Conservation (phyloP, 2,329 filamentous ascomycete genomes). For the Drechslerella dactyloides region DNA sequence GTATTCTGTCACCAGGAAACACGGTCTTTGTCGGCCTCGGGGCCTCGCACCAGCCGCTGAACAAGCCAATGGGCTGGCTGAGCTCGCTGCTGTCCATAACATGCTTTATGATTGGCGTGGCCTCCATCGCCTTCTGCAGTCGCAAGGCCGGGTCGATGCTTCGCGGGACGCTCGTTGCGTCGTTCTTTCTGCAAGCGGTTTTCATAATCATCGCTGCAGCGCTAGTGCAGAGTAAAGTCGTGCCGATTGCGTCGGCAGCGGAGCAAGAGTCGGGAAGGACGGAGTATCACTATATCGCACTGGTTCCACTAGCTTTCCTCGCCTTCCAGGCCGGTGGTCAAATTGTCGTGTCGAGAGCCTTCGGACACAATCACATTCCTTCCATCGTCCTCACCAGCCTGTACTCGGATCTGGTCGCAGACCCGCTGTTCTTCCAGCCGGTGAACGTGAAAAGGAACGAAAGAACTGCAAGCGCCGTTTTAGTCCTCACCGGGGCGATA, state of each 20-base stretch:
- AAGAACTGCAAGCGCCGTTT: slow-evolving; percentile 60
- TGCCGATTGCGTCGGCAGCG: slow-evolving; percentile 56
- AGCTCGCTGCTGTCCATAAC: slow-evolving; percentile 64
- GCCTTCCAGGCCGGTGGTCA: slow-evolving; percentile 65
- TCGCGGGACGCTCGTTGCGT: slow-evolving; percentile 60
- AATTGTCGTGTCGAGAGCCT: slow-evolving; percentile 62
- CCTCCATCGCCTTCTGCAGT: slow-evolving; percentile 59
- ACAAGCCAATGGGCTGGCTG: slow-evolving; percentile 64
- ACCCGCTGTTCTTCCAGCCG: slow-evolving; percentile 61
- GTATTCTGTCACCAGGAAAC: slow-evolving; percentile 57
- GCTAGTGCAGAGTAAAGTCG: slow-evolving; percentile 62
- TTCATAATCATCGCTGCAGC: slow-evolving; percentile 64
- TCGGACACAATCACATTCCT: slow-evolving; percentile 65
- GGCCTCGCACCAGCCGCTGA: slow-evolving; percentile 63
- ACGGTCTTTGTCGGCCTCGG: slow-evolving; percentile 70
- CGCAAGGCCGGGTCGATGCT: slow-evolving; percentile 57
- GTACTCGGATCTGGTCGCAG: slow-evolving; percentile 64
- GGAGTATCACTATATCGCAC: slow-evolving; percentile 58
- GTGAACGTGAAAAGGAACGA: slow-evolving; percentile 64
- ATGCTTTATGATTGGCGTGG: slow-evolving; percentile 65
- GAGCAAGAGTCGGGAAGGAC: slow-evolving; percentile 58
- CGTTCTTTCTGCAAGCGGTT: slow-evolving; percentile 64
- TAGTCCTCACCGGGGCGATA: slow-evolving; percentile 62
- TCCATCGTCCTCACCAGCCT: slow-evolving; percentile 65
- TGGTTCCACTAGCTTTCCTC: slow-evolving; percentile 62